Percentiles rank a stretch among this genome's conserved stretches.
phyloP scores from a whole-genome alignment of 108 stramenopile species.

The Skeletonema grethae region DNA sequence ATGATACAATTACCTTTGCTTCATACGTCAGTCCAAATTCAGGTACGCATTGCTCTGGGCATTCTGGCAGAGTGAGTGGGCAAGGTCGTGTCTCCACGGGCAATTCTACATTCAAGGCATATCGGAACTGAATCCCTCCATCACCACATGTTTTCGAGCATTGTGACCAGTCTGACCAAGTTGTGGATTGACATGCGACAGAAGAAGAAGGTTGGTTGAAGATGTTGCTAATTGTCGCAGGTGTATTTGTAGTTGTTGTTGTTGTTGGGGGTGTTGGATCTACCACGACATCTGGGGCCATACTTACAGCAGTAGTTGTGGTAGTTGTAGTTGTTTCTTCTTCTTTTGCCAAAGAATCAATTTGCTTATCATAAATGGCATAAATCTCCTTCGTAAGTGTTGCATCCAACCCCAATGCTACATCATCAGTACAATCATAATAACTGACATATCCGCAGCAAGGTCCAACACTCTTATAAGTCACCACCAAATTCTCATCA shows the following conservation, averaged over 20 bases:
- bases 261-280: too few relatives aligned
- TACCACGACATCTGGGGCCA: not conserved
- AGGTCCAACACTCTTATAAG: constrained; percentile 55
- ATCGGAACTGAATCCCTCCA: constrained; percentile 43
- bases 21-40: constrained; percentile 18
- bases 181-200: constrained; percentile 9
- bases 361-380: constrained; percentile 24
- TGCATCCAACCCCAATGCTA: constrained; percentile 33
- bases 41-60: constrained; percentile 25
- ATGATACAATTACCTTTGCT: constrained; percentile 9
- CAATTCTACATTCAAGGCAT: not conserved
- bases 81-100: constrained; percentile 15
- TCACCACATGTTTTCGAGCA: constrained; percentile 51
- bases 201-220: not conserved
- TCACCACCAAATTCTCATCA: constrained; percentile 39
- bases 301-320: not conserved
- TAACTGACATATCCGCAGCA: constrained; percentile 57
- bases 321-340: not conserved
- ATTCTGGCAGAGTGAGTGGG: constrained; percentile 9
- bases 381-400: constrained; percentile 36
- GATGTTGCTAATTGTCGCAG: not conserved
- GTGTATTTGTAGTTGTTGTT: not conserved
- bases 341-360: constrained; percentile 1
- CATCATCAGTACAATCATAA: constrained; percentile 45
- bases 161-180: constrained; percentile 46